phyloP scores from a whole-genome alignment of 2,329 filamentous ascomycete genomes.

The Macrophomina pseudophaseolina region DNA sequence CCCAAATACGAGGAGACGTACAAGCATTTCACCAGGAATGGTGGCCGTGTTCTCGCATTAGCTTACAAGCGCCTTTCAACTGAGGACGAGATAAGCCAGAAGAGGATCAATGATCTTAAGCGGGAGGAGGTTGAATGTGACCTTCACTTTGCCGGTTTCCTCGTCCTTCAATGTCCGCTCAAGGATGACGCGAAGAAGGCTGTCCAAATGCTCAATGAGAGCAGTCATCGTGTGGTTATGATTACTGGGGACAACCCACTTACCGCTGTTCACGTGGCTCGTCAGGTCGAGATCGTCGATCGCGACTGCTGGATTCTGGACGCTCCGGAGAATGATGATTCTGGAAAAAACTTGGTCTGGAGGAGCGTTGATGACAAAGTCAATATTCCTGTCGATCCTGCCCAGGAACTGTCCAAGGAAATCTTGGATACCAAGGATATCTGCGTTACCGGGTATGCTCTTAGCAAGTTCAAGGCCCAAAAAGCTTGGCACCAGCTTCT shows the following conservation, averaged over 20 bases:
- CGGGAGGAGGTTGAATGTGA: slow-evolving; percentile 88
- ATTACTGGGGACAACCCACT: slow-evolving; percentile 98
- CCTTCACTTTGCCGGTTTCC: slow-evolving; percentile 89
- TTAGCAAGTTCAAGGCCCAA: slow-evolving; percentile 86
- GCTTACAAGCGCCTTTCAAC: slow-evolving; percentile 89
- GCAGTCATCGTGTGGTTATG: slow-evolving; percentile 98
- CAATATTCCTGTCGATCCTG: slow-evolving; percentile 83
- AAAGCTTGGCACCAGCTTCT: slow-evolving; percentile 76
- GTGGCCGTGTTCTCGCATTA: slow-evolving; percentile 89
- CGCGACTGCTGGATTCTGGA: slow-evolving; percentile 94
- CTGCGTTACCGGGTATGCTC: slow-evolving; percentile 92
- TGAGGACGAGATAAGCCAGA: slow-evolving; percentile 80
- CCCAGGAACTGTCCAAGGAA: slow-evolving; percentile 76
- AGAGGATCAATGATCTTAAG: slow-evolving; percentile 90
- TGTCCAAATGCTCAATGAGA: slow-evolving; percentile 97
- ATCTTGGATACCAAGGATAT: slow-evolving; percentile 88
- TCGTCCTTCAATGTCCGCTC: slow-evolving; percentile 92
- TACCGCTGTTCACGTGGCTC: slow-evolving; percentile 93
- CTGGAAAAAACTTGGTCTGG: slow-evolving; percentile 85
- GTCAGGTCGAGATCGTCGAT: slow-evolving; percentile 96
- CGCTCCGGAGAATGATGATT: slow-evolving; percentile 85
- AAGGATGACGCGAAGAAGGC: slow-evolving; percentile 96
- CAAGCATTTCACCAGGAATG: slow-evolving; percentile 97
- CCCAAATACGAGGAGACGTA: slow-evolving; percentile 95
- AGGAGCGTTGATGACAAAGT: slow-evolving; percentile 90